Evolutionary conservation across 345 rosid species (phyloP), one percentile per base, ranked within the genome.

Genomic region (Kandelia obovata): DNA sequence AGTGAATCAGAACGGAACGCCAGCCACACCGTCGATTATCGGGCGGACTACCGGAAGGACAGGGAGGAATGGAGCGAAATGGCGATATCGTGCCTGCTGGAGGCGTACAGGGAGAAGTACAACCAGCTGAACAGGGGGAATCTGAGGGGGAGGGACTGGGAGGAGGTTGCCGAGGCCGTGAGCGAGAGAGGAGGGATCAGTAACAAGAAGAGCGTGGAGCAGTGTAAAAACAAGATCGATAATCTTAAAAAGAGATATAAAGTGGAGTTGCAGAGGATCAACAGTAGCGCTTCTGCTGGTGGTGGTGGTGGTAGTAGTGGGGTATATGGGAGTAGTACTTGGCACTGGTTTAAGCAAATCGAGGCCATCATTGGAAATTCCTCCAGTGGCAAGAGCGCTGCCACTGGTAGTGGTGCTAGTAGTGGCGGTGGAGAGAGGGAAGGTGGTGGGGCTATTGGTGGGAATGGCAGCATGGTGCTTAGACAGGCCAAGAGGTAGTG

Each of bases 41-140:
- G 77, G 23, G 7, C 49, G 1, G 83, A 90, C 78, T 89, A 90
- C 57, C 71, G 94, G 78, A 92, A 92, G 82, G 98, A 92, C 35
- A 70, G 98, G 30, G 98, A 93, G 77, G 96, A 93, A 79, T 93
- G 98, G 97, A 89, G 89, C 73, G 98, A 93, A 46, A 81, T 89
- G 53, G 92, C 96, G 74, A 89, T 93, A 75, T 75, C 85, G 34
- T 88, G 92, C 78, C 68, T 93, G 69, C 69, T 93, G 68, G 92
- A 93, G 32, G 96, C 94, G 28, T 93, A 93, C 66, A 81, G 83
- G 67, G 97, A 89, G 61, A 93, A 91, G 88, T 83, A 85, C 66
- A 81, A 78, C 64, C 89, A 89, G 81, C 80, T 93, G 73, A 93
- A 91, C 56, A 62, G 89, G 53, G 98, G 97, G 81, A 91, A 91